Conservation (phyloP, 2,329 filamentous ascomycete species). For the Scolecobasidium constrictum region DNA sequence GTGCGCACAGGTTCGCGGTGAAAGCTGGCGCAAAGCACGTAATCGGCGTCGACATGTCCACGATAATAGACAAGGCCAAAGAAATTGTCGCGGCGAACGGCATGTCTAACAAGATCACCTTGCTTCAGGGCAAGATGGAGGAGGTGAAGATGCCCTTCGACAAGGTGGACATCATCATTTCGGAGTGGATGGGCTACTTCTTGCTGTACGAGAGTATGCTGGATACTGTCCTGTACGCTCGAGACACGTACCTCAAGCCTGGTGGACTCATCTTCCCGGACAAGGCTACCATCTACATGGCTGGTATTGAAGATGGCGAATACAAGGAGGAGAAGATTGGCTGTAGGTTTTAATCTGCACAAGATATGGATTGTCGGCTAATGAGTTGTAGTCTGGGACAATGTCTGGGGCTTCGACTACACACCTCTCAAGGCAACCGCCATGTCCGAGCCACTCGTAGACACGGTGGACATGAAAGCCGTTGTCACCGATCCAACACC, state of each 20-base stretch:
- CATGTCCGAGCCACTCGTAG: constrained; percentile 89
- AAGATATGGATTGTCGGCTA: constrained; percentile 14
- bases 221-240: constrained; percentile 92
- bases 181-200: constrained; percentile 99
- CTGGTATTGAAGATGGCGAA: constrained; percentile 94
- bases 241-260: constrained; percentile 79
- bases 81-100: constrained; percentile 92
- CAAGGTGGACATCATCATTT: constrained; percentile 98
- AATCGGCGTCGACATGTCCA: constrained; percentile 98
- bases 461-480: constrained; percentile 95
- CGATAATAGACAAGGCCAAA: constrained; percentile 95
- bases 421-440: constrained; percentile 86
- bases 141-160: constrained; percentile 87
- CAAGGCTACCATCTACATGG: constrained; percentile 95
- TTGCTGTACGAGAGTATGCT: constrained; percentile 98
- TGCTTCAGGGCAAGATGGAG: constrained; percentile 99
- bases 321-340: constrained; percentile 99
- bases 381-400: constrained; percentile 75
- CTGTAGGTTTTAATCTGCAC: constrained; percentile 50
- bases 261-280: constrained; percentile 96
- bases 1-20: constrained; percentile 70
- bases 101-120: constrained; percentile 89
- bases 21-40: constrained; percentile 97
- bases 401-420: constrained; percentile 97
- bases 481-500: constrained; percentile 84